phyloP scores from a whole-genome alignment of 306 rosid genomes.

The Acacia melanoxylon region DNA sequence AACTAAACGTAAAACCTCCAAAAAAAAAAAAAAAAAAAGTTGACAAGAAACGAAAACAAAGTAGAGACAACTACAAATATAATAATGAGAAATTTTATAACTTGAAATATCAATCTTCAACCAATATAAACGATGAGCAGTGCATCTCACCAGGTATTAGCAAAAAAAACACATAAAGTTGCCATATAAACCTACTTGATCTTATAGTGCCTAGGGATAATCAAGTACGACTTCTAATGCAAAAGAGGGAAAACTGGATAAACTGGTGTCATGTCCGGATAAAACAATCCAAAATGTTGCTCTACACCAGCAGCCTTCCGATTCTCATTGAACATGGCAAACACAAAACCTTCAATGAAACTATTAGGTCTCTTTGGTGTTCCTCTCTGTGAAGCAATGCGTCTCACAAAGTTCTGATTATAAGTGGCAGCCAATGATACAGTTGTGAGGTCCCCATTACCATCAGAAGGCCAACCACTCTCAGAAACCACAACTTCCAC shows the following conservation, averaged over 20 bases:
- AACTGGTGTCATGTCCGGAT: slow-evolving; percentile 33
- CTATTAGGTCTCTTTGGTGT: slow-evolving; percentile 36
- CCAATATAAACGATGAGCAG: background rate
- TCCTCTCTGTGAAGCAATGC: slow-evolving; percentile 13
- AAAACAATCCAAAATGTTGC: slow-evolving; percentile 37
- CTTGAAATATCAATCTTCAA: background rate
- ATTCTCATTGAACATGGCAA: slow-evolving; percentile 49
- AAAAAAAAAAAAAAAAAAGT: too few species aligned
- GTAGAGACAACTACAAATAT: background rate
- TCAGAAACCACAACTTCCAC: slow-evolving; percentile 35
- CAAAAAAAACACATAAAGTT: background rate
- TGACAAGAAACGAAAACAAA: too few species aligned
- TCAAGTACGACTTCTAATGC: background rate
- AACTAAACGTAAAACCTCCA: background rate
- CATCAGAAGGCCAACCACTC: slow-evolving; percentile 49
- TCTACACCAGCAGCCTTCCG: slow-evolving; percentile 28
- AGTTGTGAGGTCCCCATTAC: slow-evolving; percentile 25
- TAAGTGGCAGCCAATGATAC: slow-evolving; percentile 21
- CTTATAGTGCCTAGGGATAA: too few species aligned
- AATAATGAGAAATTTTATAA: background rate
- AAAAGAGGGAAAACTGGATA: slow-evolving; percentile 26
- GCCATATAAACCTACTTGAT: too few species aligned
- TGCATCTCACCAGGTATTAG: background rate
- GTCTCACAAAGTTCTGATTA: slow-evolving; percentile 25
- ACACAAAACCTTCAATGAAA: slow-evolving; percentile 33